A percentile compares a stretch with the other conserved stretches of the same genome.
These are phyloP conservation scores for Bothriochloa decipiens DNA, from an alignment of 176 grass and related monocot genomes.

Conservation along the genomic window DNA sequence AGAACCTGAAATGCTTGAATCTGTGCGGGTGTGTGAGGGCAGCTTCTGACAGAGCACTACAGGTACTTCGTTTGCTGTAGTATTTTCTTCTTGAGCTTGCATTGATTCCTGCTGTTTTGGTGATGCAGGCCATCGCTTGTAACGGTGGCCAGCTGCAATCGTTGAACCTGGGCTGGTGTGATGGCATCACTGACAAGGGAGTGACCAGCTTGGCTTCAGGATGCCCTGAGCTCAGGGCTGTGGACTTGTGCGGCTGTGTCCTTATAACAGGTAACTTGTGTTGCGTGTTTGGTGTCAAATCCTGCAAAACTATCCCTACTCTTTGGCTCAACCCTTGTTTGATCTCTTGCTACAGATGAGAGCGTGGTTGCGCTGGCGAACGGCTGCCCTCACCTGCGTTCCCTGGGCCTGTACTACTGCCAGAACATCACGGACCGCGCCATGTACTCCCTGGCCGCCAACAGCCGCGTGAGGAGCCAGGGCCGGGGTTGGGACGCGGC, in stretches of 20 bases:
- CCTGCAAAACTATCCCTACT: background rate
- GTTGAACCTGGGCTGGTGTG: constrained; percentile 83
- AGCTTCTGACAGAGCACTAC: constrained; percentile 69
- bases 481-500: constrained; percentile 37
- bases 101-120: background rate
- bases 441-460: constrained; percentile 85
- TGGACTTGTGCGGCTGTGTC: constrained; percentile 85
- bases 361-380: constrained; percentile 76
- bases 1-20: constrained; percentile 65
- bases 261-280: constrained; percentile 72
- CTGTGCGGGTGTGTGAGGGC: constrained; percentile 77
- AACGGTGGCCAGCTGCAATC: constrained; percentile 71
- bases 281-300: background rate
- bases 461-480: constrained; percentile 59
- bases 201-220: constrained; percentile 74
- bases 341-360: constrained; percentile 53
- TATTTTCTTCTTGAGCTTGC: background rate
- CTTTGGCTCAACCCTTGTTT: background rate
- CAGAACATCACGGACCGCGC: constrained; percentile 91
- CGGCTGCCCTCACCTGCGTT: constrained; percentile 61
- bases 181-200: constrained; percentile 73
- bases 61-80: constrained; percentile 47
- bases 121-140: constrained; percentile 62
- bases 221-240: constrained; percentile 73
- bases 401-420: constrained; percentile 84